Conservation (phyloP, 1,284 basidiomycete genomes). For the Cutaneotrichosporon sp. region DNA sequence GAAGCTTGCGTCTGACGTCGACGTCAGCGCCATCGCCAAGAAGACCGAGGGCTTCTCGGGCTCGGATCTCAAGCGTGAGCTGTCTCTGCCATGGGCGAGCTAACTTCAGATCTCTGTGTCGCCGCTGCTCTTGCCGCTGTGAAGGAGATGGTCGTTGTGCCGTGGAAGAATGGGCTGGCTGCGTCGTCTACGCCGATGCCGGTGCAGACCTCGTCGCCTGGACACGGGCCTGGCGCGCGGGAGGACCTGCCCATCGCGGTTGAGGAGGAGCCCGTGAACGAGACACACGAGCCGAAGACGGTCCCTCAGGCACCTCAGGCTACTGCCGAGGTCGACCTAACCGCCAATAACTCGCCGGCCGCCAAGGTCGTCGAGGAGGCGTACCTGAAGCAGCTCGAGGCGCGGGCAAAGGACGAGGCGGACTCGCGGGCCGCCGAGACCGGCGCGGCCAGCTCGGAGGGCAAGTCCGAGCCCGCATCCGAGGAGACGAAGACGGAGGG, state of each 20-base stretch:
- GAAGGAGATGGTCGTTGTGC: slow-evolving; percentile 75
- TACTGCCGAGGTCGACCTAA: slow-evolving; percentile 1
- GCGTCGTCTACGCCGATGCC: neutral
- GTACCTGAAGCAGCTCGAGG: slow-evolving; percentile 19
- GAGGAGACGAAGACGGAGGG: neutral
- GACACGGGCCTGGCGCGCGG: neutral
- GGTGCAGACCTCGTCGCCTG: neutral
- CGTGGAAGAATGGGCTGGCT: slow-evolving; percentile 59
- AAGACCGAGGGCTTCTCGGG: slow-evolving; percentile 85
- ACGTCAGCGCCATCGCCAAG: slow-evolving; percentile 65
- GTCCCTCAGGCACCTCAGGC: slow-evolving; percentile 1
- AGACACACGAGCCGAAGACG: slow-evolving; percentile 7
- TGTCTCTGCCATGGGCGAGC: neutral
- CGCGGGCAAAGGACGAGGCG: slow-evolving; percentile 11
- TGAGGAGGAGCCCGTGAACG: slow-evolving; percentile 11
- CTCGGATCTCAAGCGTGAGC: slow-evolving; percentile 88
- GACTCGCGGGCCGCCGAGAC: slow-evolving; percentile 2
- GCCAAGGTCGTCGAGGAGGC: slow-evolving; percentile 22
- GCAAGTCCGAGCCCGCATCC: neutral
- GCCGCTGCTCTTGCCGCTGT: slow-evolving; percentile 83
- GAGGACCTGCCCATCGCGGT: slow-evolving; percentile 16
- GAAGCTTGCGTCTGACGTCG: slow-evolving; percentile 66
- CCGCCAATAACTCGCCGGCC: slow-evolving; percentile 9
- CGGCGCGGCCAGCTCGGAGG: neutral
- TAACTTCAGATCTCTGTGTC: slow-evolving; percentile 74